Percentiles rank a stretch among this genome's conserved stretches.
phyloP scores from a whole-genome alignment of 768 basidiomycete species.

The Lactarius indigo region DNA sequence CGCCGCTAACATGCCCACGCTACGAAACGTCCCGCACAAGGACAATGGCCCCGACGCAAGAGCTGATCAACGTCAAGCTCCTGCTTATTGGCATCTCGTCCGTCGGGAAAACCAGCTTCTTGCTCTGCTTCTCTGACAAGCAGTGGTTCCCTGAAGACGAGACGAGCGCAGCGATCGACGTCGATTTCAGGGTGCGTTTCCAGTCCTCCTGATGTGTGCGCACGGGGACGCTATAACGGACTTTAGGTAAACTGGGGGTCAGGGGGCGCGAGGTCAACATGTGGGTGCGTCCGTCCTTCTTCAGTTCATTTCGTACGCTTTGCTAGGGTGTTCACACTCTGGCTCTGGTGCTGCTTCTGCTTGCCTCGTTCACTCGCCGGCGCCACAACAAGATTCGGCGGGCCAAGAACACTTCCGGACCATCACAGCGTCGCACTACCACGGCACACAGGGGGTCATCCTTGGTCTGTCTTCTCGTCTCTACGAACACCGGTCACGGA shows the following conservation, averaged over 20 bases:
- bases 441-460: constrained; percentile 82
- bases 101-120: constrained; percentile 88
- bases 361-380: no score
- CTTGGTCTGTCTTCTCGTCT: constrained; percentile 45
- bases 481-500: not conserved
- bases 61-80: constrained; percentile 68
- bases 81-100: constrained; percentile 84
- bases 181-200: constrained; percentile 72
- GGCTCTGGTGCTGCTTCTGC: not conserved
- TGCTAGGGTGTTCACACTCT: not conserved
- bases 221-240: no score
- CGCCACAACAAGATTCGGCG: constrained; percentile 79
- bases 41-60: constrained; percentile 17
- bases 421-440: constrained; percentile 92
- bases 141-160: constrained; percentile 93
- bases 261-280: constrained; percentile 87
- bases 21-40: not conserved
- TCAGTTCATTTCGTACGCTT: constrained; percentile 20
- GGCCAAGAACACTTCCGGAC: constrained; percentile 82
- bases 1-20: not conserved
- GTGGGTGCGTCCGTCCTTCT: constrained; percentile 62
- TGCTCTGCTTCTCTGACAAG: constrained; percentile 95
- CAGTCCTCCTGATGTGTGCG: not conserved
- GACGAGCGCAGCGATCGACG: constrained; percentile 78
- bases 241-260: constrained; percentile 79